Base-by-base conservation (phyloP, 495 filamentous ascomycete genomes). In the Penicillium samsonianum region DNA sequence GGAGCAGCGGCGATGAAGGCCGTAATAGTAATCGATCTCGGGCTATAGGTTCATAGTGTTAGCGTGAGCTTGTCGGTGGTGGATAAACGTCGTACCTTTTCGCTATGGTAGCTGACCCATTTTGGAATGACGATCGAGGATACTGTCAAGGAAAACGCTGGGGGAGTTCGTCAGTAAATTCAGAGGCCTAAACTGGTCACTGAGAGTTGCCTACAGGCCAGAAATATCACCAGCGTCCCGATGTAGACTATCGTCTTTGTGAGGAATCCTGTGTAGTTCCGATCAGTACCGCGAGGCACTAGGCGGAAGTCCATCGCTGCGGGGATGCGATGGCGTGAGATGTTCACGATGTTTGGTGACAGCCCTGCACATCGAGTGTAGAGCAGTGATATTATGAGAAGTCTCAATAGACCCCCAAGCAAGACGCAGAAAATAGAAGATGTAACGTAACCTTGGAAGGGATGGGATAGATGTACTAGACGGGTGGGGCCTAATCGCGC, bases 1-100 rank as follows among this genome's bases (percentile, higher is more conserved):
- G 83, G 69, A 89, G 73, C 93, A 98, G 61, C 85, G 85, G 26
- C 80, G 78, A 72, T 95, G 88, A 38, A 98, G 84, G 45, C 93
- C 93, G 72, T 89, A 86, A 60, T 83, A 84, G 77, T 89, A 80
- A 64, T 80, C 77, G 78, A 87, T 60, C 31, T 57, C 42, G 63
- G 65, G 81, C 76, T 68, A 70, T 38, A 3, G 5, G 30, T 14
- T 14, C 20, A 28, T 33, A n/a, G 4, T 42, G 22, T 37, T 46
- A 52, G 51, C 35, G 17, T 19, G n/a, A 37, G 23, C 28, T 50
- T 42, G n/a, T 23, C 10, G 25, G 7, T 3, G 3, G 8, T 3
- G 30, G 25, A 40, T 23, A 23, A 49, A 46, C 19, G 11, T 23
- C 53, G 43, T 75, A 87, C 85, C 51, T 83, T 78, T 44, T 81